Evolutionary conservation across 2,329 filamentous ascomycete species (phyloP).

Genomic region (Monilinia fructicola): DNA sequence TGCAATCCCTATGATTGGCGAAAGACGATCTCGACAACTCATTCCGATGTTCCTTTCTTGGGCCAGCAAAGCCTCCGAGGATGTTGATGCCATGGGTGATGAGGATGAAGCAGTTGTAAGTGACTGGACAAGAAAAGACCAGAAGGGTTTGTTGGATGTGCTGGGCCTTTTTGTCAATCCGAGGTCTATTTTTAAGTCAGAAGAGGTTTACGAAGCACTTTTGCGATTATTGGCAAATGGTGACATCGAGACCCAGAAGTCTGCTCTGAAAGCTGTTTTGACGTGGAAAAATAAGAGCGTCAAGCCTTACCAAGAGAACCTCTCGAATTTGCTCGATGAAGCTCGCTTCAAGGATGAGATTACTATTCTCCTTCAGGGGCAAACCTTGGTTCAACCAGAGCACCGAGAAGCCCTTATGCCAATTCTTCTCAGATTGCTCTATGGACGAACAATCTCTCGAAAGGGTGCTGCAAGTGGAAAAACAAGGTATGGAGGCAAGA

Average conservation of each 20-base stretch:
- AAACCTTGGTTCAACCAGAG: conserved; percentile 68
- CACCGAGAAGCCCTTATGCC: conserved; percentile 78
- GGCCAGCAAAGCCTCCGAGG: conserved; percentile 54
- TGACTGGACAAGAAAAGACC: conserved; percentile 74
- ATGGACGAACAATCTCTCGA: conserved; percentile 83
- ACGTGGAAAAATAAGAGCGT: conserved; percentile 84
- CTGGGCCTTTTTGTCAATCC: conserved; percentile 88
- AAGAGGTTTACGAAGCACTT: conserved; percentile 73
- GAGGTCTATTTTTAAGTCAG: conserved; percentile 73
- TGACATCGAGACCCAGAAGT: conserved; percentile 84
- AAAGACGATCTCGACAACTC: conserved; percentile 80
- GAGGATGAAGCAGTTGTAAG: conserved; percentile 41
- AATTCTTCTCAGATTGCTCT: conserved; percentile 80
- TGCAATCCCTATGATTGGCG: conserved; percentile 72
- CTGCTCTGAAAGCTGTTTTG: conserved; percentile 78
- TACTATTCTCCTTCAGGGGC: conserved; percentile 79
- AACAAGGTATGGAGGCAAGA: conserved; percentile 77
- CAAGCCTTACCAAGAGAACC: conserved; percentile 76
- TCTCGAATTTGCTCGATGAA: conserved; percentile 86
- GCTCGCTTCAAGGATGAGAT: conserved; percentile 90
- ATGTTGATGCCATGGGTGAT: conserved; percentile 35
- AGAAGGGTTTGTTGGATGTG: conserved; percentile 77
- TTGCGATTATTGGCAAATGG: conserved; percentile 79
- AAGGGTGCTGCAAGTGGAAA: conserved; percentile 74
- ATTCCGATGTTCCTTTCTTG: conserved; percentile 85